A percentile compares a stretch with the other conserved stretches of the same genome.
These are phyloP conservation scores for Syzygium jambos DNA, from an alignment of 345 rosid species.

Conservation along the genomic window DNA sequence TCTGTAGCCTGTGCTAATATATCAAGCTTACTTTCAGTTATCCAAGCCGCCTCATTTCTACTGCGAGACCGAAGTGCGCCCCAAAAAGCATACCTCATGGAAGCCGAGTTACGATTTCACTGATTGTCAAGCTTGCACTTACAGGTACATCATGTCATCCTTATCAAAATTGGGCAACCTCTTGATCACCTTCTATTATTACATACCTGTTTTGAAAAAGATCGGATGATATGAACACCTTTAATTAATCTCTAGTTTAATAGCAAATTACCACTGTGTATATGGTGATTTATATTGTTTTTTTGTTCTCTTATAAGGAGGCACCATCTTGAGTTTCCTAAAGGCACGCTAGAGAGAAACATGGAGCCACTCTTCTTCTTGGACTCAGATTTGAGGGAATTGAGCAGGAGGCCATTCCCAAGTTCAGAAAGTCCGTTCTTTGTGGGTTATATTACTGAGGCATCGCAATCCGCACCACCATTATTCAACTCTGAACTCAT, in stretches of 20 bases:
- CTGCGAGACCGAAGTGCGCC: neutral
- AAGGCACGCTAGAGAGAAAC: neutral
- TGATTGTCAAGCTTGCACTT: neutral
- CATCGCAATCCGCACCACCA: too few species aligned
- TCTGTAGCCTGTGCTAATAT: neutral
- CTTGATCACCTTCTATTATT: neutral
- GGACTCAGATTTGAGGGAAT: neutral
- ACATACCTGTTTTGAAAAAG: neutral
- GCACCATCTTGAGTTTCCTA: neutral
- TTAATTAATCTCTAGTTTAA: neutral
- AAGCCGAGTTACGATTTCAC: neutral
- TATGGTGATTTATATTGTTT: neutral
- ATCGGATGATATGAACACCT: neutral
- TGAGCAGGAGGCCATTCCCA: too few species aligned
- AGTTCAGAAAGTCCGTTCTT: too few species aligned
- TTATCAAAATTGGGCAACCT: neutral
- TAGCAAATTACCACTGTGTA: neutral
- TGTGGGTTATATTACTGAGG: too few species aligned
- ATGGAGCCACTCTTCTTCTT: neutral
- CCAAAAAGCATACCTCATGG: neutral
- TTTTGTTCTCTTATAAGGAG: neutral
- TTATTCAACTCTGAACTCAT: neutral
- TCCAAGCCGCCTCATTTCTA: neutral
- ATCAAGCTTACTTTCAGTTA: neutral
- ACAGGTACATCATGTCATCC: neutral